Conservation (phyloP, 2,329 filamentous ascomycete genomes). For the Arthroderma sp. region DNA sequence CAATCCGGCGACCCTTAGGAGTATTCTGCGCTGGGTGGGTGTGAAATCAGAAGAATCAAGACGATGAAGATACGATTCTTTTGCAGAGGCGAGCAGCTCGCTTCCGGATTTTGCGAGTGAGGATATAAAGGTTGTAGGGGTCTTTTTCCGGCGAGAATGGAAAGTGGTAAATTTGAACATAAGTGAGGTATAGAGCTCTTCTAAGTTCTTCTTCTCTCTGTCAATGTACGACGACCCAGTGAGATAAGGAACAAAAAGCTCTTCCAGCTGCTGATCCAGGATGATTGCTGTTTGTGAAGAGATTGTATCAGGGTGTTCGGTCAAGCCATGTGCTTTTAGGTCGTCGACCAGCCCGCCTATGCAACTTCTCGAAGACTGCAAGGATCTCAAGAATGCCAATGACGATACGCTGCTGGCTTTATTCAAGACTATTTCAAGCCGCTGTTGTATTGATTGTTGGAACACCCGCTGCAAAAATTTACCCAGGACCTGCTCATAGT, state of each 20-base stretch:
- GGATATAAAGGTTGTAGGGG: constrained; percentile 81
- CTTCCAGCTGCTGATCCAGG: constrained; percentile 55
- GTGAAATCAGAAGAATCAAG: constrained; percentile 83
- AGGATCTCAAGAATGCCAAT: constrained; percentile 73
- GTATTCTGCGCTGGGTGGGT: constrained; percentile 75
- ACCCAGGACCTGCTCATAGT: constrained; percentile 82
- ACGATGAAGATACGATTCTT: constrained; percentile 80
- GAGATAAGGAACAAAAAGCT: constrained; percentile 54
- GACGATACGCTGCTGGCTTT: constrained; percentile 89
- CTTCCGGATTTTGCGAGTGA: constrained; percentile 81
- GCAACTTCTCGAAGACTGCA: constrained; percentile 83
- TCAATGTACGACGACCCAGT: constrained; percentile 53
- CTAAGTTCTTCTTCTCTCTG: constrained; percentile 52
- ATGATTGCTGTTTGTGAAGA: constrained; percentile 67
- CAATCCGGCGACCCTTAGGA: constrained; percentile 76
- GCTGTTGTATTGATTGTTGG: constrained; percentile 93
- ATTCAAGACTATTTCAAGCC: constrained; percentile 86
- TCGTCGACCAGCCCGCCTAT: constrained; percentile 83
- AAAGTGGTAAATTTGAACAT: constrained; percentile 97
- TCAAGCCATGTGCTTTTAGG: constrained; percentile 83
- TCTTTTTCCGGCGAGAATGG: constrained; percentile 67
- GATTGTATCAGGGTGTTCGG: constrained; percentile 84
- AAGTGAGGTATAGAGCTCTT: constrained; percentile 77
- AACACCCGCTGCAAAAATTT: constrained; percentile 94
- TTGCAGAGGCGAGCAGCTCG: constrained; percentile 73